These are phyloP conservation scores for Lecanicillium sp. DNA, from an alignment of 2,329 filamentous ascomycete genomes.

Conservation along the genomic window DNA sequence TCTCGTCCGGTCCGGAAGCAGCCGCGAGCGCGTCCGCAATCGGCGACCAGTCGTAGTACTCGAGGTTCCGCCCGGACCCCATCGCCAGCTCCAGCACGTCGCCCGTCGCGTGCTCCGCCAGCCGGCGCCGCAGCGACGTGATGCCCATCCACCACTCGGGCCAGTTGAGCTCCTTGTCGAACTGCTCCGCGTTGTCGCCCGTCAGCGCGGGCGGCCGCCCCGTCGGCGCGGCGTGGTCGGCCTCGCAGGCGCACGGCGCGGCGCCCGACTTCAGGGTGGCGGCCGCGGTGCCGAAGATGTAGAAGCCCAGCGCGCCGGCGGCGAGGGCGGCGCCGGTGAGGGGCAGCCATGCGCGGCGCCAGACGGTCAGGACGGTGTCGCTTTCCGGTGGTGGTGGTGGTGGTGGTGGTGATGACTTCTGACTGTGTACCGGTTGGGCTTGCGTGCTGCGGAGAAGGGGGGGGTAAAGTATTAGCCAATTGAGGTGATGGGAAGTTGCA, in stretches of 20 bases:
- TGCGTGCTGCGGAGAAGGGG: too few relatives aligned
- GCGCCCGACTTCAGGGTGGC: constrained; percentile 28
- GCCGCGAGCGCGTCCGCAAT: constrained; percentile 21
- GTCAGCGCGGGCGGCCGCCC: constrained; percentile 43
- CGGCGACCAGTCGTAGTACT: constrained; percentile 51
- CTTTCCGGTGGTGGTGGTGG: constrained; percentile 21
- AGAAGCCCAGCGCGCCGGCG: constrained; percentile 42
- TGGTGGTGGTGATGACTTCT: constrained; percentile 8
- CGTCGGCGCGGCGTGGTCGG: constrained; percentile 36
- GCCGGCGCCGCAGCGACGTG: constrained; percentile 40
- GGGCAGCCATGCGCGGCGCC: constrained; percentile 35
- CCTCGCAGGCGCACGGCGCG: constrained; percentile 21
- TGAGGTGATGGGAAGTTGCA: neutral
- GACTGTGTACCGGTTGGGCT: constrained; percentile 3
- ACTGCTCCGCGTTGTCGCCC: constrained; percentile 44
- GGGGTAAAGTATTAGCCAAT: neutral
- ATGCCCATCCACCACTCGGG: constrained; percentile 54
- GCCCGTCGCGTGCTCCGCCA: constrained; percentile 44
- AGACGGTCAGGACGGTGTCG: constrained; percentile 31
- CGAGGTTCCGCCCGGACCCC: constrained; percentile 56
- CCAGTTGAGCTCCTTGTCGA: constrained; percentile 52
- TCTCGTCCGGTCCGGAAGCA: constrained; percentile 14
- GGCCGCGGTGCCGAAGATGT: constrained; percentile 35
- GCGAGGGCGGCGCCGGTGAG: constrained; percentile 41
- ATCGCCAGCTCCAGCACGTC: constrained; percentile 58